Percentiles rank a stretch among this genome's conserved stretches.
Conservation (phyloP, 306 rosid genomes). For the Nissolia schottii region DNA sequence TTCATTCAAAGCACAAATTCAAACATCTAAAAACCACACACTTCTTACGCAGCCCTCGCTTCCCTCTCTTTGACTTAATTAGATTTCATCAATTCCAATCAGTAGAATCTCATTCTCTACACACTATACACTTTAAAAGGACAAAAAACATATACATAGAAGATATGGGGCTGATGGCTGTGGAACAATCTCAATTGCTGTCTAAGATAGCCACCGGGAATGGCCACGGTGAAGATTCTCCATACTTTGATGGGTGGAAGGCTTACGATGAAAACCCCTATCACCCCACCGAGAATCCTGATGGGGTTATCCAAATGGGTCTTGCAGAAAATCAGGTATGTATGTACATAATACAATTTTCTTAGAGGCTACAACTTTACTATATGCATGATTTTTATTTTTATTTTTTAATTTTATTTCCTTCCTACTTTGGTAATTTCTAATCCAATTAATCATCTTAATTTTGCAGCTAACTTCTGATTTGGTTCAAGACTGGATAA, state of each 20-base stretch:
- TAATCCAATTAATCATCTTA: neutral
- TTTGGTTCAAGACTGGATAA: slow-evolving; percentile 64
- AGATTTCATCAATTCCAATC: neutral
- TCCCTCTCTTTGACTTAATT: neutral
- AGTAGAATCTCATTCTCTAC: too few species aligned
- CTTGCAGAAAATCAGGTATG: slow-evolving; percentile 91
- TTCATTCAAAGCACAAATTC: neutral
- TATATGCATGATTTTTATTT: neutral
- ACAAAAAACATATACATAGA: neutral
- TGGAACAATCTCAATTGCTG: slow-evolving; percentile 38
- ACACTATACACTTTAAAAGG: neutral
- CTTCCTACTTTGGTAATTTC: neutral
- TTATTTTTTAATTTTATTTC: too few species aligned
- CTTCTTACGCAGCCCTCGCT: neutral
- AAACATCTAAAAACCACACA: neutral
- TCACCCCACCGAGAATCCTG: slow-evolving; percentile 47
- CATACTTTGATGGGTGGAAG: slow-evolving; percentile 90
- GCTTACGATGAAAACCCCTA: slow-evolving; percentile 68
- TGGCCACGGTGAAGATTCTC: slow-evolving; percentile 74
- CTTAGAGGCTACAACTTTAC: neutral
- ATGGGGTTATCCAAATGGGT: slow-evolving; percentile 94
- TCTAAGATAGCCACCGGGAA: slow-evolving; percentile 71
- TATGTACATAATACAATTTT: slow-evolving; percentile 2
- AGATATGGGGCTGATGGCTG: slow-evolving; percentile 6
- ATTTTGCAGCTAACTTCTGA: slow-evolving; percentile 59